Evolutionary conservation across 768 basidiomycete genomes (phyloP).

Genomic region (Melanogaster broomeanus): DNA sequence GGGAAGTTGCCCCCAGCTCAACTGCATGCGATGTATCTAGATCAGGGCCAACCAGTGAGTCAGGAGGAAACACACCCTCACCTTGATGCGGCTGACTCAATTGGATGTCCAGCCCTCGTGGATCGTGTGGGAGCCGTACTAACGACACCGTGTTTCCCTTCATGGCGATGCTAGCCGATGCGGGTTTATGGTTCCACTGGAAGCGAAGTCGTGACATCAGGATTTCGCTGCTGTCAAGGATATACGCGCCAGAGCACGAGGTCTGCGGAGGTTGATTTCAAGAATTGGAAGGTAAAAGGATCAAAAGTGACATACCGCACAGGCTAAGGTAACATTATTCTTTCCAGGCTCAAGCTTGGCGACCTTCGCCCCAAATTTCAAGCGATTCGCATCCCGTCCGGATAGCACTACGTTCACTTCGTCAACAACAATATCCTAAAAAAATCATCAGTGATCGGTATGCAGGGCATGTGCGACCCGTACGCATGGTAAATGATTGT

Average conservation of each 20-base stretch:
- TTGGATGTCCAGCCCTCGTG: conserved; percentile 60
- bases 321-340: conserved; percentile 60
- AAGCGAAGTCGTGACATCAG: conserved; percentile 64
- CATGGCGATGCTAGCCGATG: conserved; percentile 15
- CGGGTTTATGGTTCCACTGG: conserved; percentile 58
- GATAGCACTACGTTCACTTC: conserved; percentile 60
- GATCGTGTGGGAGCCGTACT: conserved; percentile 65
- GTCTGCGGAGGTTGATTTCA: conserved; percentile 39
- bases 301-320: conserved; percentile 56
- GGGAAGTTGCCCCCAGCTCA: conserved; percentile 60
- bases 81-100: conserved; percentile 55
- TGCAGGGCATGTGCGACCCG: conserved; percentile 27
- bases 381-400: conserved; percentile 63
- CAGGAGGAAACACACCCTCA: conserved; percentile 20
- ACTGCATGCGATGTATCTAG: conserved; percentile 41
- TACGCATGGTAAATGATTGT: conserved; percentile 78
- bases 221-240: conserved; percentile 68
- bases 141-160: conserved; percentile 39
- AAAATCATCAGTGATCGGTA: conserved; percentile 8
- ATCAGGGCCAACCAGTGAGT: conserved; percentile 7
- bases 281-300: not conserved
- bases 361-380: conserved; percentile 51
- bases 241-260: conserved; percentile 66
- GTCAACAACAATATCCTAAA: conserved; percentile 61
- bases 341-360: conserved; percentile 56